phyloP scores from a whole-genome alignment of 306 rosid genomes.

The Castanospermum australe region DNA sequence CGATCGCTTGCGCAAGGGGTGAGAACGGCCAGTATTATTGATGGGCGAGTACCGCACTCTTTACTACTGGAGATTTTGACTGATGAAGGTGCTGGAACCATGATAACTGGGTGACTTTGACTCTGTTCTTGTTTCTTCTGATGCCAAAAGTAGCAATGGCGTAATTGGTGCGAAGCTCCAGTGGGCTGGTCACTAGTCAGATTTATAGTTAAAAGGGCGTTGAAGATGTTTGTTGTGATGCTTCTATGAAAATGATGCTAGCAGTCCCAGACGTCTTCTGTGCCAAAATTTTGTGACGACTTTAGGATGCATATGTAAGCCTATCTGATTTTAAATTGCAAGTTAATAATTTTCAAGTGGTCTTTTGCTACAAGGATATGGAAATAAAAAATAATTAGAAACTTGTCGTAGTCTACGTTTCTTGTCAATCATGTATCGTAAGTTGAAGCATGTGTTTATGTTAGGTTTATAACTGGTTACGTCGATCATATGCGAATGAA shows the following conservation, averaged over 20 bases:
- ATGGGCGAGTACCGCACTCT: conserved; percentile 81
- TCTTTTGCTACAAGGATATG: background rate
- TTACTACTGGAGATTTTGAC: conserved; percentile 84
- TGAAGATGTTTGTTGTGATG: background rate
- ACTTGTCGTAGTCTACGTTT: background rate
- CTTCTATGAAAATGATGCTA: background rate
- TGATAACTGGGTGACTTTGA: conserved; percentile 62
- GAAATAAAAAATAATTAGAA: background rate
- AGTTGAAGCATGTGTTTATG: background rate
- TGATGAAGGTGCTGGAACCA: conserved; percentile 92
- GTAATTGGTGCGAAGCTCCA: too few relatives aligned
- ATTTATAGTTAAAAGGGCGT: background rate
- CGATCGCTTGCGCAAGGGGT: conserved; percentile 85
- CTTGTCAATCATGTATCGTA: background rate
- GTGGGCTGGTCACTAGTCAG: too few relatives aligned
- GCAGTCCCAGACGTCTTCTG: background rate
- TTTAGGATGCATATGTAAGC: background rate
- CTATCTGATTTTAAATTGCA: background rate
- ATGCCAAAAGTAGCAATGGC: background rate
- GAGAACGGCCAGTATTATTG: conserved; percentile 79
- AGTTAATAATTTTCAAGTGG: background rate
- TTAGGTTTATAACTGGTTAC: background rate
- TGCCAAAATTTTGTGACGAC: background rate
- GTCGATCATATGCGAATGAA: background rate
- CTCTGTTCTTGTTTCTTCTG: background rate